Percentiles rank a stretch among this genome's conserved stretches.
These are phyloP conservation scores for Termitomyces sp. DNA, from an alignment of 768 basidiomycete species.

Conservation along the genomic window DNA sequence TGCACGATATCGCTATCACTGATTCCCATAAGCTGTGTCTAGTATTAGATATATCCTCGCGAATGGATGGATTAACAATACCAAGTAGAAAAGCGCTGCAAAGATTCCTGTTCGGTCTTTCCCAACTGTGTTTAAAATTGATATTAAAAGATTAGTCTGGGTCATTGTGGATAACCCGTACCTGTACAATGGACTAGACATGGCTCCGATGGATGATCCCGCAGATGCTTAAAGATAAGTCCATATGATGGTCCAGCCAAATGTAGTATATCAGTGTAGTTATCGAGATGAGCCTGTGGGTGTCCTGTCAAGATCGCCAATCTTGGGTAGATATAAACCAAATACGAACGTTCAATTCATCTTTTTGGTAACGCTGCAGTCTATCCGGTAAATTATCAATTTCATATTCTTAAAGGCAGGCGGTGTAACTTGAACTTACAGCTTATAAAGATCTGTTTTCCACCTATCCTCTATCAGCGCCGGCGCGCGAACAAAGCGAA, in stretches of 20 bases:
- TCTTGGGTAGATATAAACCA: not conserved
- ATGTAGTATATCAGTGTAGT: constrained; percentile 28
- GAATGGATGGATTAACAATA: constrained; percentile 7
- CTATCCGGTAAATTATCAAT: not conserved
- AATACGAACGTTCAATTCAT: not conserved
- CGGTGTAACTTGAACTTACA: constrained; percentile 13
- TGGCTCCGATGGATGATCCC: constrained; percentile 33
- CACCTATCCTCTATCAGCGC: constrained; percentile 22
- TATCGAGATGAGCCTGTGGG: constrained; percentile 27
- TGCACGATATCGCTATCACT: constrained; percentile 33
- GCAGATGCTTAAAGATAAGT: constrained; percentile 32
- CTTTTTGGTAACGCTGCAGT: not conserved
- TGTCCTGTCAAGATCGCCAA: not conserved
- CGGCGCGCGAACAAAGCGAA: constrained; percentile 27
- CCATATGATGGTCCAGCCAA: constrained; percentile 28
- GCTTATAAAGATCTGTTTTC: constrained; percentile 19
- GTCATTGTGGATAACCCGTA: constrained; percentile 11
- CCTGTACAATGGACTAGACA: constrained; percentile 43
- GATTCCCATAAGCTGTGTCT: constrained; percentile 33
- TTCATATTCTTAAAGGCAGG: not conserved
- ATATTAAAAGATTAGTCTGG: not conserved
- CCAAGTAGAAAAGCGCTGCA: constrained; percentile 31
- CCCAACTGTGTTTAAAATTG: constrained; percentile 24
- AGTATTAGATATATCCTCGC: not conserved
- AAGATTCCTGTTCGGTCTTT: constrained; percentile 42